A percentile compares a stretch with the other conserved stretches of the same genome.
phyloP scores from a whole-genome alignment of 805 yeast species.

The Saturnispora saitoi region DNA sequence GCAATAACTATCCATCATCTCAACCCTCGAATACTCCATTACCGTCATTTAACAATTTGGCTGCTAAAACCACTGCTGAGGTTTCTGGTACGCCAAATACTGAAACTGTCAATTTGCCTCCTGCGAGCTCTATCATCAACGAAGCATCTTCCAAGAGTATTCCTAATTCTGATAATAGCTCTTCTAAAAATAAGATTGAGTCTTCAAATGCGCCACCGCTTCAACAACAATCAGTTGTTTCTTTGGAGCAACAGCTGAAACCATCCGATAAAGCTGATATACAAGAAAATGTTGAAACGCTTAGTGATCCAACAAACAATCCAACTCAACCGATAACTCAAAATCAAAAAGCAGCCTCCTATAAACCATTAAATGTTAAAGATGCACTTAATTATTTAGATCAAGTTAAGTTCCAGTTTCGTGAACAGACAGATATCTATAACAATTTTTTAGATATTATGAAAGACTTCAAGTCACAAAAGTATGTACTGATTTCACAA shows the following conservation, averaged over 20 bases:
- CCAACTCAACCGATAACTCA: constrained; percentile 6
- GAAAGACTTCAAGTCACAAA: constrained; percentile 97
- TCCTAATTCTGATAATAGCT: constrained; percentile 4
- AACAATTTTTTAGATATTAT: constrained; percentile 93
- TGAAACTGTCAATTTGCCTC: constrained; percentile 22
- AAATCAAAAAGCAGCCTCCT: constrained; percentile 28
- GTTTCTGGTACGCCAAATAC: background rate
- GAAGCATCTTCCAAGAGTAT: constrained; percentile 8
- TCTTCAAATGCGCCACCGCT: background rate
- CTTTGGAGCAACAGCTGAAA: background rate
- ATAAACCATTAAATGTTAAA: constrained; percentile 84
- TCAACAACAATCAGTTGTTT: no score
- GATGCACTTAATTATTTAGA: constrained; percentile 94
- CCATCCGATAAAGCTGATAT: background rate
- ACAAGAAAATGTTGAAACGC: constrained; percentile 4
- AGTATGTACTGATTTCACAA: constrained; percentile 32
- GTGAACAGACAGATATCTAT: constrained; percentile 88
- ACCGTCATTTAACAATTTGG: background rate
- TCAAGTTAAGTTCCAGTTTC: constrained; percentile 90
- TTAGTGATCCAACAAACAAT: constrained; percentile 9
- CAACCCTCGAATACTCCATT: background rate
- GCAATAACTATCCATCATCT: background rate
- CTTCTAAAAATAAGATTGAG: constrained; percentile 8
- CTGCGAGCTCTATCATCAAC: constrained; percentile 19
- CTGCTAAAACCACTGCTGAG: background rate